Percentiles rank a stretch among this genome's conserved stretches.
Conservation (phyloP, 2,329 filamentous ascomycete genomes). For the Proliferodiscus dingleyae region DNA sequence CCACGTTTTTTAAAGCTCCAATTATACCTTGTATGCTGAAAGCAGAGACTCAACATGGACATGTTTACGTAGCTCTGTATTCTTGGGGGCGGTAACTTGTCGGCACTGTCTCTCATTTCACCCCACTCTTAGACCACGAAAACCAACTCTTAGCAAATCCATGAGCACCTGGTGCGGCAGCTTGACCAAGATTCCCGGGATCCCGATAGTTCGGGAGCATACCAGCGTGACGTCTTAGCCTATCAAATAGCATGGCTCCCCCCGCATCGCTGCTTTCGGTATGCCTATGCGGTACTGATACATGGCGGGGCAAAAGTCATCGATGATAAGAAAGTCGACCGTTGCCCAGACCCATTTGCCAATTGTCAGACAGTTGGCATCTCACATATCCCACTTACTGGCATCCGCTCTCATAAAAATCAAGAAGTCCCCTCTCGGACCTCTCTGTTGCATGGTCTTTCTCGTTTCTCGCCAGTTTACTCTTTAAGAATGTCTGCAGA, state of each 20-base stretch:
- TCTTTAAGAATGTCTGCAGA: constrained; percentile 20
- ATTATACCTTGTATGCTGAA: no score
- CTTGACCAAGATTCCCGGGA: no score
- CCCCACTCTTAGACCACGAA: no score
- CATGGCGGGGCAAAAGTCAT: constrained; percentile 12
- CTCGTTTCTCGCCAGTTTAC: not conserved
- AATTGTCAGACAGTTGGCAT: not conserved
- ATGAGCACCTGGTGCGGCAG: no score
- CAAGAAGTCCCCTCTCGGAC: not conserved
- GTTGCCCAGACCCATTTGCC: constrained; percentile 1
- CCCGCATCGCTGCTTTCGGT: constrained; percentile 20
- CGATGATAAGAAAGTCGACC: constrained; percentile 6
- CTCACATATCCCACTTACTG: not conserved
- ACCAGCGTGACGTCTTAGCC: no score
- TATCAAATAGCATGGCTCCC: constrained; percentile 1
- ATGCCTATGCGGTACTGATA: constrained; percentile 17
- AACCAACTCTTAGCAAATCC: no score
- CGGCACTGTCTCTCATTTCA: no score
- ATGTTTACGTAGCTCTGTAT: no score
- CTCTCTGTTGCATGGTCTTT: not conserved
- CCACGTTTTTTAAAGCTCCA: no score
- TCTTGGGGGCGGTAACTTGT: no score
- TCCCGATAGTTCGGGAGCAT: no score
- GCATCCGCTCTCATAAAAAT: not conserved
- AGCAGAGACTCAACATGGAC: no score